Conservation (phyloP, 139 green algal species). For the Bryopsis sp. region DNA sequence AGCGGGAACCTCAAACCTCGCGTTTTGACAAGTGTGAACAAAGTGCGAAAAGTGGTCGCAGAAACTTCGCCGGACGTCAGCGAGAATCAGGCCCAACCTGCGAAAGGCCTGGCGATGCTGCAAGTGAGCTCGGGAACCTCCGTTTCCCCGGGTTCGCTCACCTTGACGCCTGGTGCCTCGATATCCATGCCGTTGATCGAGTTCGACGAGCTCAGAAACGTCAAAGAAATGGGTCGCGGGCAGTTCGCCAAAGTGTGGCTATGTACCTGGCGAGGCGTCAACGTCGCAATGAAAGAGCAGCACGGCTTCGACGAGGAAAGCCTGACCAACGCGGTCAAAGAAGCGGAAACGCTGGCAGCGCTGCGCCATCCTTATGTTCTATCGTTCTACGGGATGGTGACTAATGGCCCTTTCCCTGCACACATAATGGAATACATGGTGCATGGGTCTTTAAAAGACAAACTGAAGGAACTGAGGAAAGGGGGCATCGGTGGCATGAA, state of each 20-base stretch:
- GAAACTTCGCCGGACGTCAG: too few species aligned
- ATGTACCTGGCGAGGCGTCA: constrained; percentile 45
- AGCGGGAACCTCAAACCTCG: too few species aligned
- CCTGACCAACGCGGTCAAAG: constrained; percentile 32
- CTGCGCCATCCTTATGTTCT: constrained; percentile 62
- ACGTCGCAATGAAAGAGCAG: constrained; percentile 64
- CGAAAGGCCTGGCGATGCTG: too few species aligned
- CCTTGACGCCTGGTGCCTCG: neutral
- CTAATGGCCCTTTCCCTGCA: neutral
- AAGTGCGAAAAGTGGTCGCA: too few species aligned
- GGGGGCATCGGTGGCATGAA: neutral
- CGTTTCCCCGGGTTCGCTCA: too few species aligned
- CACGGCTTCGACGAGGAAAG: constrained; percentile 20
- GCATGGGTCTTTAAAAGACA: constrained; percentile 3
- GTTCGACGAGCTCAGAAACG: constrained; percentile 21
- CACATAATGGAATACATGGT: constrained; percentile 12
- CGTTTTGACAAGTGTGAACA: too few species aligned
- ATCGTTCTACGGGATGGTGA: constrained; percentile 43
- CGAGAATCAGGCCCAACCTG: too few species aligned
- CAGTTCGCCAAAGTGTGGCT: constrained; percentile 57
- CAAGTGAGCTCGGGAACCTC: too few species aligned
- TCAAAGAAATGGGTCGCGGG: constrained; percentile 48
- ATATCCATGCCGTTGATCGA: neutral
- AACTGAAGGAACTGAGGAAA: constrained; percentile 6
- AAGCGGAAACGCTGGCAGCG: constrained; percentile 51